Evolutionary conservation across 495 filamentous ascomycete genomes (phyloP).

Genomic region (Acidomyces sp.): DNA sequence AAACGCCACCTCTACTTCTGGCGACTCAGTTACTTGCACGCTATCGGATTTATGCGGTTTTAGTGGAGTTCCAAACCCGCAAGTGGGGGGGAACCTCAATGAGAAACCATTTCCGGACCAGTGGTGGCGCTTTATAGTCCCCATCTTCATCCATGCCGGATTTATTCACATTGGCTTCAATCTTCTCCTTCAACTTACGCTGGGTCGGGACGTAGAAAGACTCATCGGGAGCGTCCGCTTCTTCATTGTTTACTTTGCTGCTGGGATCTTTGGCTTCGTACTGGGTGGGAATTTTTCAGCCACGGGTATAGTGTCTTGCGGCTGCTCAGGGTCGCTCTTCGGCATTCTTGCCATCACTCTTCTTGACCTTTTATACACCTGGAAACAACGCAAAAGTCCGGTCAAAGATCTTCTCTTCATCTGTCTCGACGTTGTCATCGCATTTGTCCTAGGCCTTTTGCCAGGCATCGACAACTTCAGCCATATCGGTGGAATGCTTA

Average conservation of each 20-base stretch:
- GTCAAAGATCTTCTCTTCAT: conserved; percentile 74
- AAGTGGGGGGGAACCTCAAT: conserved; percentile 28
- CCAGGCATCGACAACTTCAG: conserved; percentile 94
- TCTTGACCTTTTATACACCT: conserved; percentile 84
- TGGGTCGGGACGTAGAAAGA: conserved; percentile 82
- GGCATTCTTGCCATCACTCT: conserved; percentile 79
- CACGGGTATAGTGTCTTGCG: conserved; percentile 63
- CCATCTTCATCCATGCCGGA: conserved; percentile 90
- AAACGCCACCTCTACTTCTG: conserved; percentile 43
- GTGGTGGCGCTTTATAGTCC: conserved; percentile 91
- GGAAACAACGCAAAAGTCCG: conserved; percentile 61
- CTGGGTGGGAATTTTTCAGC: conserved; percentile 88
- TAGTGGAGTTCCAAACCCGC: conserved; percentile 51
- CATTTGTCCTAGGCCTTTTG: conserved; percentile 82
- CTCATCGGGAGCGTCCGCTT: conserved; percentile 77
- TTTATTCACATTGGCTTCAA: conserved; percentile 94
- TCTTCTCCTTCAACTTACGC: conserved; percentile 71
- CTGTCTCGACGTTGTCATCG: conserved; percentile 68
- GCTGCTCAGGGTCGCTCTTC: conserved; percentile 80
- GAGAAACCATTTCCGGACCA: conserved; percentile 60
- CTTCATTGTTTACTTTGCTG: conserved; percentile 71
- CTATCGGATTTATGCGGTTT: conserved; percentile 76
- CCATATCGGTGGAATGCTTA: conserved; percentile 90
- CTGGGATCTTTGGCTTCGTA: conserved; percentile 93
- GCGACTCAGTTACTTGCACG: conserved; percentile 42